phyloP scores from a whole-genome alignment of 352 stramenopile species.

The Phytophthora meadii region DNA sequence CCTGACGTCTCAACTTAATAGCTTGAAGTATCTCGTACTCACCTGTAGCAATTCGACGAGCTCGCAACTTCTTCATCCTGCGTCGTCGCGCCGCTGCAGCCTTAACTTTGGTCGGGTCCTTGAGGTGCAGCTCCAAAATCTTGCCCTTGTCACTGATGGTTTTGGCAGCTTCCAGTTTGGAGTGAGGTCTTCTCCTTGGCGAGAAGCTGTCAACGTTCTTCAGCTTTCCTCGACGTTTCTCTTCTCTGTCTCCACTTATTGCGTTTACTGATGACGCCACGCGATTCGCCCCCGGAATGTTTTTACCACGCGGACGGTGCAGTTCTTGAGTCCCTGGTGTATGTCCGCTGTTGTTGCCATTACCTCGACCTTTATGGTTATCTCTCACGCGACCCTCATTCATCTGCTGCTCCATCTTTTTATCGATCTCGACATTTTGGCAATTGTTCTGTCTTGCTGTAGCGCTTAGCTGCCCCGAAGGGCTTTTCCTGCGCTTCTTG shows the following conservation, averaged over 20 bases:
- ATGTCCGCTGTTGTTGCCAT: not conserved
- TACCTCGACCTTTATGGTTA: not conserved
- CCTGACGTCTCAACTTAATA: conserved; percentile 20
- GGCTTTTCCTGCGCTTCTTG: conserved; percentile 8
- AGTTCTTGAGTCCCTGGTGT: not conserved
- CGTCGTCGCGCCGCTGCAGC: conserved; percentile 10
- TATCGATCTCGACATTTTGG: not conserved
- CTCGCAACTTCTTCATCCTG: conserved; percentile 27
- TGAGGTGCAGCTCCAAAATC: not conserved
- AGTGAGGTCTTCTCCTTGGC: conserved; percentile 13
- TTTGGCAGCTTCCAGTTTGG: not conserved
- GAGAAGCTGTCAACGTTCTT: not conserved
- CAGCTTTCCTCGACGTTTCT: not conserved
- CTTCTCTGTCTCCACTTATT: not conserved
- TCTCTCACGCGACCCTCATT: not conserved
- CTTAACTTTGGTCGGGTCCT: conserved; percentile 5
- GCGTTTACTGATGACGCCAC: not conserved
- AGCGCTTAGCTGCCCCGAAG: not conserved
- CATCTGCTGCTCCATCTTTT: not conserved
- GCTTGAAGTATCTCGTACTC: conserved; percentile 15
- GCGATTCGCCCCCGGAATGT: not conserved
- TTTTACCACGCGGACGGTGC: not conserved
- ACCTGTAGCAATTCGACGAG: conserved; percentile 23
- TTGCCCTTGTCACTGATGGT: not conserved
- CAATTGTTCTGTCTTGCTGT: not conserved